Evolutionary conservation across 139 green algal genomes (phyloP), one percentile per base, ranked within the genome.

Genomic region (Ettlia oleoabundans): DNA sequence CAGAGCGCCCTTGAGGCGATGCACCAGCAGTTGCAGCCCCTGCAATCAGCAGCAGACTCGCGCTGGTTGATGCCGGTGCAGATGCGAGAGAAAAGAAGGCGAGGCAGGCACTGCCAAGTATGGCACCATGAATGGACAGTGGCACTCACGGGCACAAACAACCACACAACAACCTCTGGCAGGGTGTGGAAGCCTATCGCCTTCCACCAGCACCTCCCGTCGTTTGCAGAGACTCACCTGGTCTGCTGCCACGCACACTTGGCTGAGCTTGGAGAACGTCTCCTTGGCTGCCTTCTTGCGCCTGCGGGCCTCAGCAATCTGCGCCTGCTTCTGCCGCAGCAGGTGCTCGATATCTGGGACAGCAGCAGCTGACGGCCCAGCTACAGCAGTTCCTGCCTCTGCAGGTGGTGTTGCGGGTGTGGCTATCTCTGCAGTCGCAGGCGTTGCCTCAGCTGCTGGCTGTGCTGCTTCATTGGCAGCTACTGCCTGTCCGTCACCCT

Each of bases 241-340:
- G 30, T 95, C 91, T 26, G 92, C 89, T 15, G 79, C 85, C 30
- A 96, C 92, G 76, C 91, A 93, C 26, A 95, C 85, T 33, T 82
- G 80, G 51, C 90, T 90, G 76, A 94, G 82, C 82, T 88, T 89
- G 83, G 81, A 85, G 78, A 95, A 96, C 81, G 92, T 90, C 62
- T 86, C 73, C 47, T 83, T 69, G 32, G 83, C 84, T 2, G 71
- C 76, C 6, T 47, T 69, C 32, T 80, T 76, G 37, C 73, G 84
- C 61, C 55, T 80, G 41, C 70, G 69, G 10, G 85, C 90, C 26
- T 89, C 86, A 4, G 64, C 82, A 40, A 89, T 82, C 33, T 77
- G 37, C 19, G 28, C n/a, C 52, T 78, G 69, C 69, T 43, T 63
- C 24, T 70, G 66, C 10, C 26, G 38, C 75, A 71, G 58, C 58